Conservation (phyloP, 176 grass and related monocot species). For the Guadua angustifolia region DNA sequence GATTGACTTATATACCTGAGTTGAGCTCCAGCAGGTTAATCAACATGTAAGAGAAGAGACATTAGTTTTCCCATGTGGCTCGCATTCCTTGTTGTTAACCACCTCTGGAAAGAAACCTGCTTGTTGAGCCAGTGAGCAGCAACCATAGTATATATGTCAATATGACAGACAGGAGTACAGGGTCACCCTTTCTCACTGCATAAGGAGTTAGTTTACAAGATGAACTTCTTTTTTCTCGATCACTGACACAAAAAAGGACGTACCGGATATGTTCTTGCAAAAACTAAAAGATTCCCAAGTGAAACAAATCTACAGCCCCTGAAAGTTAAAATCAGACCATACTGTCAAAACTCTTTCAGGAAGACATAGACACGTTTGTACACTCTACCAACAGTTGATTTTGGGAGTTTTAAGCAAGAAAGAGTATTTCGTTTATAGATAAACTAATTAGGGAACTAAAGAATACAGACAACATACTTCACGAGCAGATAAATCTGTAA, state of each 20-base stretch:
- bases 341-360: slow-evolving; percentile 7
- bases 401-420: neutral
- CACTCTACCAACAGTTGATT: neutral
- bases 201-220: neutral
- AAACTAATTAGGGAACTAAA: neutral
- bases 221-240: neutral
- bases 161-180: neutral
- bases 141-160: neutral
- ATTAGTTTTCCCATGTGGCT: too few relatives aligned
- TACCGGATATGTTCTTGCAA: slow-evolving; percentile 83
- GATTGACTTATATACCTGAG: too few relatives aligned
- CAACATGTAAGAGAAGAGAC: too few relatives aligned
- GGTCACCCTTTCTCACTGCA: slow-evolving; percentile 2
- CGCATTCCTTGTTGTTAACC: too few relatives aligned
- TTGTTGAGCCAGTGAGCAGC: too few relatives aligned
- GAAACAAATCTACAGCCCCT: slow-evolving; percentile 86
- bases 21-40: too few relatives aligned
- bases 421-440: neutral
- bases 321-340: slow-evolving; percentile 32
- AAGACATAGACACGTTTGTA: neutral
- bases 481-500: neutral
- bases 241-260: neutral
- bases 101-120: too few relatives aligned
- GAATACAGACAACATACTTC: neutral
- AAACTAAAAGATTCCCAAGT: slow-evolving; percentile 82